These are phyloP conservation scores for Globisporangium paroecandrum DNA, from an alignment of 352 stramenopile species.

Conservation along the genomic window DNA sequence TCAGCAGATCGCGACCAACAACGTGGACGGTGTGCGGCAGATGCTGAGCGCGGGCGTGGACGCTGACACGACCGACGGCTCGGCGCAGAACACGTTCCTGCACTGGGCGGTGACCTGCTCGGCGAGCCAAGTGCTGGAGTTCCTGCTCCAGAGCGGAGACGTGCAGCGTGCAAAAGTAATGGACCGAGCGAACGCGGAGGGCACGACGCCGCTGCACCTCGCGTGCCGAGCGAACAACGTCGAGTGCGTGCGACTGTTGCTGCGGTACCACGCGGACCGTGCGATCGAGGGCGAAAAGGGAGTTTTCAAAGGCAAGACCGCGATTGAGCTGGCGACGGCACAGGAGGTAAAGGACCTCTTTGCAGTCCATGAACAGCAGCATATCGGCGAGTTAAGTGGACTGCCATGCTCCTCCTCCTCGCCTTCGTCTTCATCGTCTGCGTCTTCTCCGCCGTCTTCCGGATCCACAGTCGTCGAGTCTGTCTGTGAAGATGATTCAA, in stretches of 20 bases:
- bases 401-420: not conserved
- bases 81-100: conserved; percentile 57
- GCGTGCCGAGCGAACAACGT: conserved; percentile 55
- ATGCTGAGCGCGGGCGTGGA: conserved; percentile 64
- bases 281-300: conserved; percentile 40
- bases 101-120: conserved; percentile 81
- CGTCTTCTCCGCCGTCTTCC: conserved; percentile 1
- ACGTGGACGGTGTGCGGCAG: conserved; percentile 47
- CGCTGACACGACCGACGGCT: conserved; percentile 46
- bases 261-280: conserved; percentile 40
- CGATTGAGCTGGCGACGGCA: conserved; percentile 49
- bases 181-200: conserved; percentile 59
- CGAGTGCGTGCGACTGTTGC: conserved; percentile 51
- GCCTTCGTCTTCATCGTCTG: not conserved
- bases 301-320: conserved; percentile 51
- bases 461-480: not conserved
- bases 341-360: conserved; percentile 45
- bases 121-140: conserved; percentile 45
- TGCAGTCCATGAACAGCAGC: conserved; percentile 3
- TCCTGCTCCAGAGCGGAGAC: conserved; percentile 40
- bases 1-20: conserved; percentile 73
- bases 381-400: not conserved
- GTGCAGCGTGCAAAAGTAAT: conserved; percentile 37
- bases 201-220: conserved; percentile 73
- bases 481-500: conserved; percentile 20